These are phyloP conservation scores for Penicillium sp. DNA, from an alignment of 2,329 filamentous ascomycete species.

Conservation along the genomic window DNA sequence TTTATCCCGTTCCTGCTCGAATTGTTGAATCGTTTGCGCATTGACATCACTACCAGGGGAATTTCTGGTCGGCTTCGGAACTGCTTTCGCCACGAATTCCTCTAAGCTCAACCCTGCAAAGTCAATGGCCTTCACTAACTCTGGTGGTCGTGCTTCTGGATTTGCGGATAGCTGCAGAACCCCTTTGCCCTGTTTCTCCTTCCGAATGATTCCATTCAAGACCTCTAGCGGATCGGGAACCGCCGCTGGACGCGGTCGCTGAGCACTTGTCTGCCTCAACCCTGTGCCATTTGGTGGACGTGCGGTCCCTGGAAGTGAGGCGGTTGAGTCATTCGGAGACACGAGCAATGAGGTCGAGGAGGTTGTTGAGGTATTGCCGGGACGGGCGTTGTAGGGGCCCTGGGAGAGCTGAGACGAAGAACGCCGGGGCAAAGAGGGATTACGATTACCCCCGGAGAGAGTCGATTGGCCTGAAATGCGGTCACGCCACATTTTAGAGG, in stretches of 20 bases:
- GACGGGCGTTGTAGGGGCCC: conserved; percentile 66
- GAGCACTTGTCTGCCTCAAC: conserved; percentile 57
- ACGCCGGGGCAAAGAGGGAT: conserved; percentile 67
- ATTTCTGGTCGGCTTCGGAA: conserved; percentile 25
- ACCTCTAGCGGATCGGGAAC: conserved; percentile 70
- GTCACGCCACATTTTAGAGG: conserved; percentile 77
- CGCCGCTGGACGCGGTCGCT: conserved; percentile 52
- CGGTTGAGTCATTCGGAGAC: conserved; percentile 71
- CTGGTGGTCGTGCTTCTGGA: conserved; percentile 36
- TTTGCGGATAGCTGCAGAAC: conserved; percentile 3
- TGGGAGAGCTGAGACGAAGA: conserved; percentile 68
- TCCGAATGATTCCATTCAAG: conserved; percentile 61
- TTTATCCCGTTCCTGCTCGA: conserved; percentile 76
- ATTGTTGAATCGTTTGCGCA: conserved; percentile 68
- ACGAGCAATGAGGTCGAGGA: conserved; percentile 75
- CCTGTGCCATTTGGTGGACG: conserved; percentile 67
- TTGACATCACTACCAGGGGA: conserved; percentile 38
- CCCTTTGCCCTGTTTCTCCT: conserved; percentile 19
- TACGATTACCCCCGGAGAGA: conserved; percentile 62
- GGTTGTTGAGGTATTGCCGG: conserved; percentile 66
- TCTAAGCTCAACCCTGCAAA: conserved; percentile 76
- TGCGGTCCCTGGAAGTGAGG: conserved; percentile 68
- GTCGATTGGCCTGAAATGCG: conserved; percentile 73
- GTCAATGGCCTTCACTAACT: conserved; percentile 66
- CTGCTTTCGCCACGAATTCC: conserved; percentile 58